A percentile compares a stretch with the other conserved stretches of the same genome.
phyloP scores from a whole-genome alignment of 1,284 basidiomycete genomes.

The Stereum hirsutum region DNA sequence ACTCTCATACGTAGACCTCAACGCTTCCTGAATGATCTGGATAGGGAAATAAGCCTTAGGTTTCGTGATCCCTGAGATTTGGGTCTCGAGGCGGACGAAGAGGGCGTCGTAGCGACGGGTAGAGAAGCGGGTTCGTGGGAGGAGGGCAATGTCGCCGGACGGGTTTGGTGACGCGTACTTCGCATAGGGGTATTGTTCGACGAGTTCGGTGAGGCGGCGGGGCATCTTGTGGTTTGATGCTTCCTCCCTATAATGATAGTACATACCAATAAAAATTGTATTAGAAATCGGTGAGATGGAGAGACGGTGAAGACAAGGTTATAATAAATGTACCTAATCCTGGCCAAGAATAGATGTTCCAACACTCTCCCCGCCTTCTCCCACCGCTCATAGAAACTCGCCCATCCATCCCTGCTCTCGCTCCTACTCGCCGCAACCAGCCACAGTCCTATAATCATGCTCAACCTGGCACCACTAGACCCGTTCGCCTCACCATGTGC shows the following conservation, averaged over 20 bases:
- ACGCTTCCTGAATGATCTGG: conserved; percentile 49
- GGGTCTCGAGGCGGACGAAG: conserved; percentile 48
- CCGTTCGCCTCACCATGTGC: conserved; percentile 62
- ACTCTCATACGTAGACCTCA: conserved; percentile 31
- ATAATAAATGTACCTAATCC: conserved; percentile 42
- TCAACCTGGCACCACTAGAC: conserved; percentile 64
- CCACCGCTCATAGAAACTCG: conserved; percentile 63
- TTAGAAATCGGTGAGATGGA: too few relatives aligned
- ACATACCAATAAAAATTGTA: conserved; percentile 2
- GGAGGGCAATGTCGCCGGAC: conserved; percentile 30
- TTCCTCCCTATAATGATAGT: conserved; percentile 40
- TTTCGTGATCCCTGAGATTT: conserved; percentile 19
- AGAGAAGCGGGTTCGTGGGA: conserved; percentile 53
- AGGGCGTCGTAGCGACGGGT: conserved; percentile 54
- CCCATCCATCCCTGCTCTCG: conserved; percentile 42
- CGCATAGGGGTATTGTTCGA: conserved; percentile 56
- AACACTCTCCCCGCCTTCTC: conserved; percentile 58
- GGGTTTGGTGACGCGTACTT: conserved; percentile 26
- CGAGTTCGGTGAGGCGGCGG: conserved; percentile 57
- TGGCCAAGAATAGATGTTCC: conserved; percentile 65
- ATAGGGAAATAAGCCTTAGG: conserved; percentile 46
- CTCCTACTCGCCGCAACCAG: conserved; percentile 39
- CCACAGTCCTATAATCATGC: conserved; percentile 67
- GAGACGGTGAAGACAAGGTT: too few relatives aligned
- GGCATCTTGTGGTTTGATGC: conserved; percentile 47